Base-by-base conservation (phyloP, 164 flowering plant genomes). In the Houttuynia cordata region DNA sequence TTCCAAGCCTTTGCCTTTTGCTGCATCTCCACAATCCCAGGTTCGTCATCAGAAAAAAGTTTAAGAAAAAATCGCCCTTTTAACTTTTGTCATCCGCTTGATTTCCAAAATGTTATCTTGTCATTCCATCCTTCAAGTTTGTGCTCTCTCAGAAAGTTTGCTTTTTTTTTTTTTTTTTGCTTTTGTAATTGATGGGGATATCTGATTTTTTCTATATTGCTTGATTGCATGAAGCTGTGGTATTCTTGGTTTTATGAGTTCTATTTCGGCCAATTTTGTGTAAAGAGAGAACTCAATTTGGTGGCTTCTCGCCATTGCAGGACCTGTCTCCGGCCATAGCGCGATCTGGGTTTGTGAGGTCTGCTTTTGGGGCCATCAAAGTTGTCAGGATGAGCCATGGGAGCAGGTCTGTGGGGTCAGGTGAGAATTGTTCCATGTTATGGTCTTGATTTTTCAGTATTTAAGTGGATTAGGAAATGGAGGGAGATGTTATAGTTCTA, bases 361-460 rank as follows among this genome's bases (percentile, higher is more conserved):
- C 37, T 30, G 37, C 37, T 30, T 6, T 45, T 45, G 3, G 49
- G 58, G 58, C 41, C 18, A 45, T 53, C 57, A 24, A 23, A 8
- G 17, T 54, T n/a, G 49, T 25, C 55, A 70, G 71, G 56, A 93
- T 89, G 96, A 89, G 91, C 83, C 80, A 76, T 63, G 57, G 79
- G 51, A 79, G 79, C 66, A 67, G 68, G 51, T 73, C 86, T 25
- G 63, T 72, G 72, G 77, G 92, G 63, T 87, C 97, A 73, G 98
- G 97, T 92, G 73, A 68, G 94, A 75, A 56, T 56, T 47, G 39
- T 37, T 61, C 19, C 50, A 19, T 18, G 12, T 30, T 37, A 0
- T 22, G 1, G 18, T 40, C 37, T 24, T 20, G 22, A 24, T 34
- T 2, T 57, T 18, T 57, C 20, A 17, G 0, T 57, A 10, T 37